Conservation (phyloP, 2,329 filamentous ascomycete species). For the Botrytis paeoniae region DNA sequence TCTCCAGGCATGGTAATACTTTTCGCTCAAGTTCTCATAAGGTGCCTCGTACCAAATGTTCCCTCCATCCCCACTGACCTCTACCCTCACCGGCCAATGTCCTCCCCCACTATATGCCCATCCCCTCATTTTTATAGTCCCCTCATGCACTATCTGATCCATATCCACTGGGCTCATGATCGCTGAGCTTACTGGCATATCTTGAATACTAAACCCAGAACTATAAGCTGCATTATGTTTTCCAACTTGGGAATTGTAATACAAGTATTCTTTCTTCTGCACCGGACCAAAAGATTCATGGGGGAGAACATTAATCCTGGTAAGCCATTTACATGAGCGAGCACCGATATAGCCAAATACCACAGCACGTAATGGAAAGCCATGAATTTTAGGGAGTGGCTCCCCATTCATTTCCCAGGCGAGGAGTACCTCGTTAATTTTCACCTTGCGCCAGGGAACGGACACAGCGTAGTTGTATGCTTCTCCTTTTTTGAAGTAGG, state of each 20-base stretch:
- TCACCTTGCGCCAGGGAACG: constrained; percentile 66
- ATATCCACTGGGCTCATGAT: constrained; percentile 57
- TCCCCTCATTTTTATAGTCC: constrained; percentile 47
- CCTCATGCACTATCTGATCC: constrained; percentile 37
- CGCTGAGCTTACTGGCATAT: constrained; percentile 65
- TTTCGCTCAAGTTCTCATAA: constrained; percentile 56
- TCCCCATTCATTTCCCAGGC: constrained; percentile 67
- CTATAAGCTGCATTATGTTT: constrained; percentile 60
- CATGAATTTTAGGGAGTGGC: constrained; percentile 61
- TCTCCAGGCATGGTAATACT: constrained; percentile 63
- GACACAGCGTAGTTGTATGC: constrained; percentile 65
- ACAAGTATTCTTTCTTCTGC: constrained; percentile 63
- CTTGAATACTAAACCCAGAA: constrained; percentile 63
- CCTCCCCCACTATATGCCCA: constrained; percentile 70
- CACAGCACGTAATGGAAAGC: constrained; percentile 60
- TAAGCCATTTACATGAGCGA: constrained; percentile 67
- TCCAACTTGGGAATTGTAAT: constrained; percentile 65
- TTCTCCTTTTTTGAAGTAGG: constrained; percentile 65
- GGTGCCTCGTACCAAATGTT: constrained; percentile 64
- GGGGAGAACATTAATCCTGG: constrained; percentile 58
- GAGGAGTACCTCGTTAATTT: constrained; percentile 61
- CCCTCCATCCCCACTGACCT: constrained; percentile 62
- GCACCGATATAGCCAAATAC: constrained; percentile 66
- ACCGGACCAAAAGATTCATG: constrained; percentile 56
- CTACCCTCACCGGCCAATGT: constrained; percentile 63